A percentile compares a stretch with the other conserved stretches of the same genome.
Evolutionary conservation across 139 green algal species (phyloP).

Genomic region (Chlamydomonas urium): DNA sequence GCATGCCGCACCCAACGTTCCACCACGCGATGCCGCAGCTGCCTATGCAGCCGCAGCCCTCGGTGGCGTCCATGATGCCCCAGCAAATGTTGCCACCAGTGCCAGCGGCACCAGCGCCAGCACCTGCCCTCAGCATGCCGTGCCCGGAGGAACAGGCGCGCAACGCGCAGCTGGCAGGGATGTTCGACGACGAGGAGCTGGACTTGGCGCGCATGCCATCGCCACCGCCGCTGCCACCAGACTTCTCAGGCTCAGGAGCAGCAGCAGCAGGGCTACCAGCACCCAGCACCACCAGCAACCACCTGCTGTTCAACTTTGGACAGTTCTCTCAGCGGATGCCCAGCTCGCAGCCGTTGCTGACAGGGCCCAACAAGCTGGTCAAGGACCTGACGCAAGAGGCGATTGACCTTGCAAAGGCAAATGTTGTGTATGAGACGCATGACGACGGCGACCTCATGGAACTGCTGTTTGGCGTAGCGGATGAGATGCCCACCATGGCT

Average conservation of each 20-base stretch:
- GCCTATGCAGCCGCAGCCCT: too few species aligned
- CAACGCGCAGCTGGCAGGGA: not conserved
- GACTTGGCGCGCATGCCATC: conserved; percentile 21
- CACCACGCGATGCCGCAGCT: too few species aligned
- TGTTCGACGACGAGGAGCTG: conserved; percentile 30
- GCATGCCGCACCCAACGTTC: too few species aligned
- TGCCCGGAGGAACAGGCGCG: too few species aligned
- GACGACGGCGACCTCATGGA: conserved; percentile 51
- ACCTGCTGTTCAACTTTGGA: conserved; percentile 47
- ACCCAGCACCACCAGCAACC: too few species aligned
- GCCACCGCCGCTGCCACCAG: conserved; percentile 34
- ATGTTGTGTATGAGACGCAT: conserved; percentile 11
- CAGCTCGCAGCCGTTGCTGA: not conserved
- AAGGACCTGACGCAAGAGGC: conserved; percentile 5
- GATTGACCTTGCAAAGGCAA: conserved; percentile 5
- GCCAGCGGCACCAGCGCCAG: too few species aligned
- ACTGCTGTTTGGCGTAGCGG: conserved; percentile 49
- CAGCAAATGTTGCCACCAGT: too few species aligned
- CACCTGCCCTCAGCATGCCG: too few species aligned
- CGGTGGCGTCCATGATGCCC: too few species aligned
- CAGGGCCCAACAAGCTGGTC: conserved; percentile 13
- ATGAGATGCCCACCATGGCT: conserved; percentile 46
- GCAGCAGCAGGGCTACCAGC: too few species aligned
- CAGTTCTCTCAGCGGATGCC: conserved; percentile 47
- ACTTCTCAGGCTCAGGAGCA: conserved; percentile 30